A percentile compares a stretch with the other conserved stretches of the same genome.
These are phyloP conservation scores for Dorcoceras hygrometricum DNA, from an alignment of 257 asterid species.

Conservation along the genomic window DNA sequence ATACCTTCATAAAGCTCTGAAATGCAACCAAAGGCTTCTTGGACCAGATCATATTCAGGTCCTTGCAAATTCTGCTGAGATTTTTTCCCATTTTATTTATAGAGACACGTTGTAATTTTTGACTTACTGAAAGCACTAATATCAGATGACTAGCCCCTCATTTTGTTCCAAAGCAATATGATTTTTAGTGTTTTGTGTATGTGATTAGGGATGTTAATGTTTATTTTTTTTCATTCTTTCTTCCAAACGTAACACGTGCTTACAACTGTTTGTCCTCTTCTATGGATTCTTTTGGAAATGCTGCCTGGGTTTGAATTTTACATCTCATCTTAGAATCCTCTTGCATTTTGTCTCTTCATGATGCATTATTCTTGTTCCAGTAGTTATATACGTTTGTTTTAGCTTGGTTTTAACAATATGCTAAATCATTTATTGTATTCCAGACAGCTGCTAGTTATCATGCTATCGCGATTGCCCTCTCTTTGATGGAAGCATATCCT, in stretches of 20 bases:
- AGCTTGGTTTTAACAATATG: conserved; percentile 23
- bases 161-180: conserved; percentile 15
- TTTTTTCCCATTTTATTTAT: conserved; percentile 17
- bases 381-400: conserved; percentile 21
- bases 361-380: conserved; percentile 12
- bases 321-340: conserved; percentile 7
- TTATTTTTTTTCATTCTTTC: not conserved
- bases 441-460: conserved; percentile 98
- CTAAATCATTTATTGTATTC: conserved; percentile 26
- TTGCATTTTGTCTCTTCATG: conserved; percentile 14
- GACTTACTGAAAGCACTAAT: conserved; percentile 5
- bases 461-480: conserved; percentile 92
- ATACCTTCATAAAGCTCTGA: conserved; percentile 91
- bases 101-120: conserved; percentile 11
- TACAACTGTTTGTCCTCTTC: not conserved
- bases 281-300: conserved; percentile 6
- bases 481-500: conserved; percentile 96
- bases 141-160: not conserved
- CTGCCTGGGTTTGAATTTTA: not conserved
- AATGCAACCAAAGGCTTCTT: conserved; percentile 93
- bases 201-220: not conserved
- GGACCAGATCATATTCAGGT: conserved; percentile 98
- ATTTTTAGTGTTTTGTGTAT: not conserved
- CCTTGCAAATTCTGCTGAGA: conserved; percentile 21
- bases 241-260: not conserved